Evolutionary conservation across 495 filamentous ascomycete genomes (phyloP).

Genomic region (Chlorociboria aeruginascens): DNA sequence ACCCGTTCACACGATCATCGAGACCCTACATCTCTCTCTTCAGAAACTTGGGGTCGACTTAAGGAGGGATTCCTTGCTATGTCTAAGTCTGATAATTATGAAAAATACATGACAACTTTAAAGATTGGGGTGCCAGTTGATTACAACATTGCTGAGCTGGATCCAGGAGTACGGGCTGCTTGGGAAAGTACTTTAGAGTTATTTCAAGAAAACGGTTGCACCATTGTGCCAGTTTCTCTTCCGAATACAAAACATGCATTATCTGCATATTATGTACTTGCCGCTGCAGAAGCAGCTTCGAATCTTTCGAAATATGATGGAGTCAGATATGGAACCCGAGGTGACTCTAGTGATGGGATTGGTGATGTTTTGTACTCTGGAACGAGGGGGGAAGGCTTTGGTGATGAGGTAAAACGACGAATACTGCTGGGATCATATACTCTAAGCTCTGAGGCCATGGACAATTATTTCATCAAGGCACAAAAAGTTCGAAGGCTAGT

Average conservation of each 20-base stretch:
- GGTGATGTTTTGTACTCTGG: constrained; percentile 56
- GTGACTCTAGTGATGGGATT: constrained; percentile 4
- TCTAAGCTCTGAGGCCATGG: constrained; percentile 78
- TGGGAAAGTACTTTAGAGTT: constrained; percentile 50
- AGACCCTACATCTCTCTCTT: constrained; percentile 67
- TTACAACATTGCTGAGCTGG: constrained; percentile 81
- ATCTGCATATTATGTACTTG: constrained; percentile 89
- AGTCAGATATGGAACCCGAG: constrained; percentile 63
- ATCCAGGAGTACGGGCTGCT: constrained; percentile 47
- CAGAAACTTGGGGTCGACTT: constrained; percentile 29
- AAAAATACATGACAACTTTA: constrained; percentile 8
- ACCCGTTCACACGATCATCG: constrained; percentile 43
- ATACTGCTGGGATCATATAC: constrained; percentile 87
- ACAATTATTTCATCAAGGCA: constrained; percentile 94
- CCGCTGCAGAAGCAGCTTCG: constrained; percentile 88
- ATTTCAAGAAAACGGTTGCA: constrained; percentile 52
- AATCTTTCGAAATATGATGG: constrained; percentile 98
- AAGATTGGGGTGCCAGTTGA: constrained; percentile 69
- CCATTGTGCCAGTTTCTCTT: constrained; percentile 63
- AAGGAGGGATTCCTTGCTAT: neutral
- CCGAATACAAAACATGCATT: constrained; percentile 76
- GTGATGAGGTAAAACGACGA: constrained; percentile 70
- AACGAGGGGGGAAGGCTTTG: constrained; percentile 63
- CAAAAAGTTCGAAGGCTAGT: constrained; percentile 80
- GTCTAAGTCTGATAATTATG: neutral